A percentile compares a stretch with the other conserved stretches of the same genome.
Conservation (phyloP, 2,329 filamentous ascomycete species). For the Sarocladium strictum region DNA sequence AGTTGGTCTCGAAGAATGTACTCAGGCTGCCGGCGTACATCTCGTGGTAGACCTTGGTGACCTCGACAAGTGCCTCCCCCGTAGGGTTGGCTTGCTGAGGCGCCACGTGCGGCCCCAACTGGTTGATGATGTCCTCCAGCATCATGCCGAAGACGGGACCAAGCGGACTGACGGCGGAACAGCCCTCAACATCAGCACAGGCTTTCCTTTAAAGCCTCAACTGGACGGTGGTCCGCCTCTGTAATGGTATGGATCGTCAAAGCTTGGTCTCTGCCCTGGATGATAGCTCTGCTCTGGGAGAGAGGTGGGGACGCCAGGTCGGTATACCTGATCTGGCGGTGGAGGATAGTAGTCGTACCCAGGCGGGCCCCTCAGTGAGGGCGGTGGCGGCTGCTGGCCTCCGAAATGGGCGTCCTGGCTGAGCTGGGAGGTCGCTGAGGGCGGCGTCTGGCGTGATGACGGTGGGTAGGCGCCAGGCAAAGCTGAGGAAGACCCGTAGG, state of each 20-base stretch:
- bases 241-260: conserved; percentile 32
- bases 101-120: conserved; percentile 54
- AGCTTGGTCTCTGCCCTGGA: conserved; percentile 21
- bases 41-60: conserved; percentile 65
- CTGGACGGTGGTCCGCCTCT: conserved; percentile 44
- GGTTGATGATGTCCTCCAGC: conserved; percentile 65
- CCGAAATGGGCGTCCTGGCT: conserved; percentile 2
- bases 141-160: conserved; percentile 45
- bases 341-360: conserved; percentile 3
- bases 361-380: background rate
- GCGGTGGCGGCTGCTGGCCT: background rate
- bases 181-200: conserved; percentile 13
- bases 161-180: background rate
- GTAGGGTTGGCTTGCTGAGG: conserved; percentile 46
- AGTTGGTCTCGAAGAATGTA: conserved; percentile 73
- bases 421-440: conserved; percentile 1
- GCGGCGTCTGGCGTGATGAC: conserved; percentile 2
- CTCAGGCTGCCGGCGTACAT: conserved; percentile 72
- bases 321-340: conserved; percentile 3
- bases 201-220: conserved; percentile 15
- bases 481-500: conserved; percentile 3
- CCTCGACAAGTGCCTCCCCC: conserved; percentile 54
- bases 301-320: background rate
- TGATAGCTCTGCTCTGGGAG: background rate
- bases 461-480: conserved; percentile 4